Conservation (phyloP, 805 yeast genomes). For the Candida maris region DNA sequence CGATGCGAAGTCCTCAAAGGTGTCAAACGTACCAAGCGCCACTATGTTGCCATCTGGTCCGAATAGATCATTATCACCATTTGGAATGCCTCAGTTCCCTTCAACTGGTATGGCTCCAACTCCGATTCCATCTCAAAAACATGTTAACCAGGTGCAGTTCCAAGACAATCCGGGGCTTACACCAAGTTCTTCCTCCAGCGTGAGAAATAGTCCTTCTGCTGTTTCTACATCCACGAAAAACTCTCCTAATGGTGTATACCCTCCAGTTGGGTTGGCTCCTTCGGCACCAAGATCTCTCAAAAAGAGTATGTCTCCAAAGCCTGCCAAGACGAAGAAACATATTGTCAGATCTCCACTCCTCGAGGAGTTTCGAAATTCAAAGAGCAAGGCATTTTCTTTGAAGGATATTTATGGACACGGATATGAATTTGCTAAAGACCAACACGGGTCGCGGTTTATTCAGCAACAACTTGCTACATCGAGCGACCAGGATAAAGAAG, state of each 20-base stretch:
- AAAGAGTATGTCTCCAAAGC: conserved; percentile 22
- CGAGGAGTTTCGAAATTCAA: conserved; percentile 77
- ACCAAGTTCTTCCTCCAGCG: neutral
- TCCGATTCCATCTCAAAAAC: neutral
- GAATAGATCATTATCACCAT: too few species aligned
- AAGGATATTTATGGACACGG: conserved; percentile 83
- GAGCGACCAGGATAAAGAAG: conserved; percentile 65
- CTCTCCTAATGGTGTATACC: conserved; percentile 9
- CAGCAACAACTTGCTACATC: conserved; percentile 80
- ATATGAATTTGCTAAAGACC: conserved; percentile 89
- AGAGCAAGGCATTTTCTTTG: conserved; percentile 56
- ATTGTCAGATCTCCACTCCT: conserved; percentile 73
- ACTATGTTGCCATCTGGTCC: conserved; percentile 23
- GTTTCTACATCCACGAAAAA: neutral
- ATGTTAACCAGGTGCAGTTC: too few species aligned
- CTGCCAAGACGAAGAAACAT: conserved; percentile 33
- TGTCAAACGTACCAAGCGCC: too few species aligned
- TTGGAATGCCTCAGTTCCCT: conserved; percentile 47
- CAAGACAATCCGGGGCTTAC: too few species aligned
- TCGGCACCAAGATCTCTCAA: conserved; percentile 8
- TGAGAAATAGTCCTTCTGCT: neutral
- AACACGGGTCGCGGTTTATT: conserved; percentile 94
- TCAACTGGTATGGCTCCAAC: conserved; percentile 37
- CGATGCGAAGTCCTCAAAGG: too few species aligned
- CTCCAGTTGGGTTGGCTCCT: conserved; percentile 10